Evolutionary conservation across 768 basidiomycete genomes (phyloP).

Genomic region (Collybiopsis luxurians): DNA sequence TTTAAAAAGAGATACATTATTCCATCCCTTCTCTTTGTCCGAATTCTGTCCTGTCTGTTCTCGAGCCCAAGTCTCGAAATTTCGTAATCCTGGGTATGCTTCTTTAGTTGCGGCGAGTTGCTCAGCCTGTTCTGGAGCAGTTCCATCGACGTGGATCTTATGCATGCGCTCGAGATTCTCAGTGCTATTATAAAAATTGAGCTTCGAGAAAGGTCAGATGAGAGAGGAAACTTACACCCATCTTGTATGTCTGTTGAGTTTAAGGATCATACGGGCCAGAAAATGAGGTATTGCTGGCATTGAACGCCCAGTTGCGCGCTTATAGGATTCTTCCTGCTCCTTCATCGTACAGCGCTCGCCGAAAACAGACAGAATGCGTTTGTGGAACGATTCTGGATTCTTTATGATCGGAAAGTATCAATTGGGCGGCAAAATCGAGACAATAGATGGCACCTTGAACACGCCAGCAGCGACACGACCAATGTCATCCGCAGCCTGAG

Average conservation of each 20-base stretch:
- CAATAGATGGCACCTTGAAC: conserved; percentile 21
- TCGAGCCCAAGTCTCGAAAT: background rate
- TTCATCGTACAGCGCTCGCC: conserved; percentile 17
- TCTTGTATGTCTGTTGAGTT: conserved; percentile 26
- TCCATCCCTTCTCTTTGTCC: background rate
- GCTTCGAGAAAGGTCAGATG: background rate
- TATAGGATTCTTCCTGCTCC: conserved; percentile 26
- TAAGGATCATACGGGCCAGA: conserved; percentile 22
- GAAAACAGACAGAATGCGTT: conserved; percentile 13
- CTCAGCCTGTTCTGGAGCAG: background rate
- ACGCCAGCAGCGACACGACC: conserved; percentile 20
- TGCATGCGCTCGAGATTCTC: conserved; percentile 1
- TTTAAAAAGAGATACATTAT: background rate
- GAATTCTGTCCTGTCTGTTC: background rate
- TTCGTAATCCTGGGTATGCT: background rate
- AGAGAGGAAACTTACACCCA: conserved; percentile 24
- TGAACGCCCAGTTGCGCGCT: conserved; percentile 21
- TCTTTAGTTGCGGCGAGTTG: background rate
- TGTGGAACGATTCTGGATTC: conserved; percentile 10
- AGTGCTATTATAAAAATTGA: background rate
- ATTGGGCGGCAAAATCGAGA: background rate
- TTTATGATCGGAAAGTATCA: background rate
- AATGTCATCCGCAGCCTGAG: conserved; percentile 20
- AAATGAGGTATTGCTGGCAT: conserved; percentile 27
- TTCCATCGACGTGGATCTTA: background rate